Conservation (phyloP, 306 rosid genomes). For the Citrullus mucosospermus region DNA sequence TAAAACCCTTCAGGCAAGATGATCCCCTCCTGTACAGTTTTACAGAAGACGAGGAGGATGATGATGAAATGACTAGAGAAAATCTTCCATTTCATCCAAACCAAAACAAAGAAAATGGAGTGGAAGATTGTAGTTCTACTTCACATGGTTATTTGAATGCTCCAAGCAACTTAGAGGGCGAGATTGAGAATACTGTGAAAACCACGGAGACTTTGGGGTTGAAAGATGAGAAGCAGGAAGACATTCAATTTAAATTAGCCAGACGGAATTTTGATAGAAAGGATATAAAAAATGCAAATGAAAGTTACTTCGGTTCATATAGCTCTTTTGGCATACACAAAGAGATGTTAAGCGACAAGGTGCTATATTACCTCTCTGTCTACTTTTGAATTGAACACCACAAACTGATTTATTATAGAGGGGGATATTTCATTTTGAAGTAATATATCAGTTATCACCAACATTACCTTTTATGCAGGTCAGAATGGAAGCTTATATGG, state of each 20-base stretch:
- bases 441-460: not conserved
- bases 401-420: not conserved
- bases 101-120: slow-evolving; percentile 10
- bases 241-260: slow-evolving; percentile 17
- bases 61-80: slow-evolving; percentile 22
- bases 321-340: slow-evolving; percentile 91
- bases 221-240: slow-evolving; percentile 18
- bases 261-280: slow-evolving; percentile 31
- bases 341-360: slow-evolving; percentile 96
- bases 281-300: slow-evolving; percentile 59
- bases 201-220: slow-evolving; percentile 21
- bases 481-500: slow-evolving; percentile 83
- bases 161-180: slow-evolving; percentile 27
- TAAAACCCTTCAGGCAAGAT: slow-evolving; percentile 61
- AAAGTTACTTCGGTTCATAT: slow-evolving; percentile 73
- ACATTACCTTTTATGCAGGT: slow-evolving; percentile 31
- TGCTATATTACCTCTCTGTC: slow-evolving; percentile 12
- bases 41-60: slow-evolving; percentile 59
- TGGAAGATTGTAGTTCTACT: slow-evolving; percentile 15
- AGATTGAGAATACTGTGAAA: slow-evolving; percentile 16
- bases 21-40: slow-evolving; percentile 77
- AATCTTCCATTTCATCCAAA: slow-evolving; percentile 13
- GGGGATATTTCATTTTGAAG: not conserved
- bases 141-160: slow-evolving; percentile 18
- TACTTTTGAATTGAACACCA: not conserved